These are phyloP conservation scores for Cronartium quercuum DNA, from an alignment of 1,284 basidiomycete genomes.

Conservation along the genomic window DNA sequence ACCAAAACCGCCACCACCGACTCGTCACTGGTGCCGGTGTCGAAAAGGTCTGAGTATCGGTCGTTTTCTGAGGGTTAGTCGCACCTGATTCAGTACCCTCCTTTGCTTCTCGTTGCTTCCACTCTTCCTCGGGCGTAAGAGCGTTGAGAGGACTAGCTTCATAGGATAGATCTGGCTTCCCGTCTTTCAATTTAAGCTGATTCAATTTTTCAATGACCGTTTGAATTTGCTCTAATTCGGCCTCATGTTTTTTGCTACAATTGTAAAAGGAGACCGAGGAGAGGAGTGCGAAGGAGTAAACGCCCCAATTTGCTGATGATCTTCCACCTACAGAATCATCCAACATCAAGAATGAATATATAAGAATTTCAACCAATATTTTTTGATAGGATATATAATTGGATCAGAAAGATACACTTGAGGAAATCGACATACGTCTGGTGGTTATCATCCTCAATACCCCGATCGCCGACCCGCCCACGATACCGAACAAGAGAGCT, in stretches of 20 bases:
- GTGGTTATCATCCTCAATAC: conserved; percentile 14
- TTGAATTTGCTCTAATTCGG: conserved; percentile 22
- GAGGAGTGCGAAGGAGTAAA: conserved; percentile 27
- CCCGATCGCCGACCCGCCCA: conserved; percentile 22
- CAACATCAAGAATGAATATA: too few species aligned
- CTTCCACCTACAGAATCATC: not conserved
- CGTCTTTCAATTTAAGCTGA: conserved; percentile 16
- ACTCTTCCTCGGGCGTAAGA: too few species aligned
- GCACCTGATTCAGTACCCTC: not conserved
- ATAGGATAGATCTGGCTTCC: not conserved
- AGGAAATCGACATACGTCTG: not conserved
- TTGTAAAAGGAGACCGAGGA: conserved; percentile 29
- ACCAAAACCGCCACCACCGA: not conserved
- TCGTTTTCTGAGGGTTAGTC: not conserved
- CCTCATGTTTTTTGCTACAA: conserved; percentile 16
- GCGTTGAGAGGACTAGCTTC: not conserved
- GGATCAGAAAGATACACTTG: not conserved
- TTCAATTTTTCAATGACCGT: conserved; percentile 25
- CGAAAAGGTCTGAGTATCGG: not conserved
- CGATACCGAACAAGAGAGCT: conserved; percentile 27
- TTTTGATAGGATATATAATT: too few species aligned
- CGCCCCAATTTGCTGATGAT: conserved; percentile 23
- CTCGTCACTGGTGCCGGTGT: not conserved
- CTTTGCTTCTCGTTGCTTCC: not conserved
- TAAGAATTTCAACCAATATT: too few species aligned